Percentiles rank a stretch among this genome's conserved stretches.
phyloP scores from a whole-genome alignment of 108 stramenopile species.

The Parietichytrium sp. region DNA sequence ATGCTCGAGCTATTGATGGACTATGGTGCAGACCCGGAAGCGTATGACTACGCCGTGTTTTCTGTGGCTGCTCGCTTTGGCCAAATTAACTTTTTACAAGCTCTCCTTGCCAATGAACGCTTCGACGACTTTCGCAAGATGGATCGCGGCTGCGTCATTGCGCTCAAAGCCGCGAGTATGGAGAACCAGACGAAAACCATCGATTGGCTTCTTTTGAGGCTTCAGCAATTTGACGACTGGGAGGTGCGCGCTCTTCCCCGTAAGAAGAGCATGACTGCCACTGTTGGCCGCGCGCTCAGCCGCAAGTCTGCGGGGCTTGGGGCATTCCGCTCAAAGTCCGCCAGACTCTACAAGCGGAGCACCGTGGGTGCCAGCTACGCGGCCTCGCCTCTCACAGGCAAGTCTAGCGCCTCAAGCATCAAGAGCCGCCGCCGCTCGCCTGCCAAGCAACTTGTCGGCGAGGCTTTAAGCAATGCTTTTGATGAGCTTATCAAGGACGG shows the following conservation, averaged over 20 bases:
- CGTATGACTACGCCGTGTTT: constrained; percentile 19
- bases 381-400: too few relatives aligned
- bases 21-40: not conserved
- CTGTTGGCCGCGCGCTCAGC: too few relatives aligned
- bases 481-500: constrained; percentile 28
- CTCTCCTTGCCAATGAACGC: not conserved
- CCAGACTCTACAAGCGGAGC: too few relatives aligned
- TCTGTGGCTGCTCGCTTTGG: constrained; percentile 16
- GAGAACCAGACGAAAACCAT: not conserved
- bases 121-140: not conserved
- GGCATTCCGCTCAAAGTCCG: too few relatives aligned
- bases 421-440: too few relatives aligned
- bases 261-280: too few relatives aligned
- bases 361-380: too few relatives aligned
- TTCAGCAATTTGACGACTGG: constrained; percentile 4
- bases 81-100: not conserved
- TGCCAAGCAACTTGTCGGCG: not conserved
- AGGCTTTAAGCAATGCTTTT: not conserved
- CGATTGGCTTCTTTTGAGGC: not conserved
- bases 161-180: not conserved
- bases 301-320: too few relatives aligned
- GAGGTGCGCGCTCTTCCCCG: too few relatives aligned
- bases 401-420: too few relatives aligned
- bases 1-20: constrained; percentile 23
- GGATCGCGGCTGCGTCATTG: constrained; percentile 5